Percentiles rank a stretch among this genome's conserved stretches.
Conservation (phyloP, 257 asterid genomes). For the Cynanchum wilfordii region DNA sequence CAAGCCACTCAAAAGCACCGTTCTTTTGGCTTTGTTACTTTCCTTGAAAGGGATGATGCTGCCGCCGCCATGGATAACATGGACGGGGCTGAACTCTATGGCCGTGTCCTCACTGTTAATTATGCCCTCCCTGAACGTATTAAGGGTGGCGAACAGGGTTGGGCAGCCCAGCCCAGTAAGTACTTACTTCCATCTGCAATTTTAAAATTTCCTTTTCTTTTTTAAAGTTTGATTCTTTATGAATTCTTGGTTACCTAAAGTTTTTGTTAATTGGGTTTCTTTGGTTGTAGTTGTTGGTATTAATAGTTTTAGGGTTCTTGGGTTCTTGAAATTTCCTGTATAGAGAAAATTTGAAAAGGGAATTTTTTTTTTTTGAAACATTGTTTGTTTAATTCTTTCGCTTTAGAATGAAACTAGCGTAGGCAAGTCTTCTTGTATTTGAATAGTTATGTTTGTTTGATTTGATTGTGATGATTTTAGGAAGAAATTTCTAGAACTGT, state of each 20-base stretch:
- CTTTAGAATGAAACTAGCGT: not conserved
- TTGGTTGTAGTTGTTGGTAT: not conserved
- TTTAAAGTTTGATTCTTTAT: not conserved
- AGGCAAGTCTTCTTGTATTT: too few relatives aligned
- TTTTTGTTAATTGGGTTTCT: not conserved
- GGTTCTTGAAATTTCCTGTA: not conserved
- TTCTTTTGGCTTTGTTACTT: conserved; percentile 90
- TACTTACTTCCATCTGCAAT: not conserved
- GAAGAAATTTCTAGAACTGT: not conserved
- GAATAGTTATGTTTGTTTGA: not conserved
- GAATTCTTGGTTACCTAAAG: not conserved
- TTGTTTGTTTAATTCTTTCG: not conserved
- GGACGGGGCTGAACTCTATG: conserved; percentile 98
- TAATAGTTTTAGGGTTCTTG: not conserved
- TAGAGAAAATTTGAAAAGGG: not conserved
- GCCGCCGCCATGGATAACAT: conserved; percentile 95
- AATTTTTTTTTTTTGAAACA: not conserved
- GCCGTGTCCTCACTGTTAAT: conserved; percentile 89
- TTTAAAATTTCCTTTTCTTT: not conserved
- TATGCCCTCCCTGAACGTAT: conserved; percentile 89
- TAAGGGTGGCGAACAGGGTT: conserved; percentile 95
- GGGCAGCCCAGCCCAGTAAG: conserved; percentile 99
- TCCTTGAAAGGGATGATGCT: conserved; percentile 88
- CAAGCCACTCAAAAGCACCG: conserved; percentile 97
- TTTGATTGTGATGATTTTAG: conserved; percentile 8